Percentiles rank a stretch among this genome's conserved stretches.
Conservation (phyloP, 2,329 filamentous ascomycete genomes). For the Cercospora sp. region DNA sequence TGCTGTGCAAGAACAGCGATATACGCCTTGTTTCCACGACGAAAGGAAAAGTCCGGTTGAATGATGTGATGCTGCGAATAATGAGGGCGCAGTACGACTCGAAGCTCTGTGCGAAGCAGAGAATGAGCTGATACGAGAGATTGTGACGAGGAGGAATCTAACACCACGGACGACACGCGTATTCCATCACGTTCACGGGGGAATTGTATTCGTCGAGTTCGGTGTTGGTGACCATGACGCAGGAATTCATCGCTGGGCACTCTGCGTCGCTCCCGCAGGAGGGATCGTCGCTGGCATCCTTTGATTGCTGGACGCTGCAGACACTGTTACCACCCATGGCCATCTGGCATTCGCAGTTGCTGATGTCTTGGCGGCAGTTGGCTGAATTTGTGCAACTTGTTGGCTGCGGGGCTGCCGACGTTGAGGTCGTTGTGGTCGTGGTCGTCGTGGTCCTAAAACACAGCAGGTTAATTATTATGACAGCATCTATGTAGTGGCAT, state of each 20-base stretch:
- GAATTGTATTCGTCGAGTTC: not conserved
- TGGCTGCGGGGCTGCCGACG: not conserved
- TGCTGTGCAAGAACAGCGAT: not conserved
- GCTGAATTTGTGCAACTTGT: not conserved
- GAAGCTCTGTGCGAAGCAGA: not conserved
- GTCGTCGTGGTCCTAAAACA: not conserved
- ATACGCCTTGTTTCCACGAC: not conserved
- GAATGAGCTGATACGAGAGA: not conserved
- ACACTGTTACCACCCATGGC: not conserved
- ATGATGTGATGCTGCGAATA: not conserved
- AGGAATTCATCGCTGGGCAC: not conserved
- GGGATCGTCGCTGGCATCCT: not conserved
- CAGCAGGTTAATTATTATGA: not conserved
- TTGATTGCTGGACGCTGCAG: conserved; percentile 1
- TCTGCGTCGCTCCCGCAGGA: not conserved
- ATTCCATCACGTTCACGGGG: not conserved
- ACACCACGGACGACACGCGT: not conserved
- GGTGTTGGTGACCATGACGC: not conserved
- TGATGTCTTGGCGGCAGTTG: not conserved
- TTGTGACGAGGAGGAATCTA: not conserved
- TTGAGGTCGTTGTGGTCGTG: not conserved
- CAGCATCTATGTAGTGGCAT: not conserved
- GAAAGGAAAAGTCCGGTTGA: not conserved
- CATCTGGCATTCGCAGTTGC: conserved; percentile 6
- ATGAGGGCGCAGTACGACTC: not conserved